Evolutionary conservation across 2,329 filamentous ascomycete genomes (phyloP).

Genomic region (Chalaropsis ovoidea): DNA sequence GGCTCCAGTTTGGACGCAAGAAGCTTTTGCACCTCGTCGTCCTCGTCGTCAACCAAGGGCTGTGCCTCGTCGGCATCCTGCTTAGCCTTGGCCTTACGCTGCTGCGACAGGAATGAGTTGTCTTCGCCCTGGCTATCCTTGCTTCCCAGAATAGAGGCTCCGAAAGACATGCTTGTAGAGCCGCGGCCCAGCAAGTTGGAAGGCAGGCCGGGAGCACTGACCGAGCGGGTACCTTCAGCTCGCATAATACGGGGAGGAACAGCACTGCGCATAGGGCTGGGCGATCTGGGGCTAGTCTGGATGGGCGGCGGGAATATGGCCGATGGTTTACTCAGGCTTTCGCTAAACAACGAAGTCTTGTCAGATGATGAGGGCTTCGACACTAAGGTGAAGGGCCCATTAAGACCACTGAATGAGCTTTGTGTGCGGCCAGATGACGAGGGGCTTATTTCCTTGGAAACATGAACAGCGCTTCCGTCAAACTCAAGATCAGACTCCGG

Average conservation of each 20-base stretch:
- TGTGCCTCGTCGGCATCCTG: conserved; percentile 49
- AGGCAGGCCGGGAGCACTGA: conserved; percentile 42
- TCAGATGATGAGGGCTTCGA: conserved; percentile 26
- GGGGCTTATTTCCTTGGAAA: conserved; percentile 49
- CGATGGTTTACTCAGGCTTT: conserved; percentile 11
- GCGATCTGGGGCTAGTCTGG: conserved; percentile 55
- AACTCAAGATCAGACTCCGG: conserved; percentile 41
- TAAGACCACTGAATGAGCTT: conserved; percentile 47
- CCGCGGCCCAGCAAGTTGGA: not conserved
- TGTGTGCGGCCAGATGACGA: conserved; percentile 43
- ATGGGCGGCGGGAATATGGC: conserved; percentile 39
- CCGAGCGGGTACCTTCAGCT: conserved; percentile 44
- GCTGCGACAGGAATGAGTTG: conserved; percentile 42
- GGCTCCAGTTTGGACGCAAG: conserved; percentile 51
- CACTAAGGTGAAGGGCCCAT: conserved; percentile 40
- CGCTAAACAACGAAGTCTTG: conserved; percentile 20
- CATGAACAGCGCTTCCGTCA: conserved; percentile 52
- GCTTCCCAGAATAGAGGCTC: conserved; percentile 24
- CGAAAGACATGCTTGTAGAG: conserved; percentile 5
- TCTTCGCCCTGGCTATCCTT: conserved; percentile 35
- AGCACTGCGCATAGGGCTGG: conserved; percentile 57
- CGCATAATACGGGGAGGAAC: conserved; percentile 43
- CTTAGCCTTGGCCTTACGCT: conserved; percentile 43
- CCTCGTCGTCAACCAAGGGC: conserved; percentile 56
- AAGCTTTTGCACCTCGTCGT: conserved; percentile 55